A percentile compares a stretch with the other conserved stretches of the same genome.
These are phyloP conservation scores for Crithidia mellificae DNA, from an alignment of 208 protist species.

Conservation along the genomic window DNA sequence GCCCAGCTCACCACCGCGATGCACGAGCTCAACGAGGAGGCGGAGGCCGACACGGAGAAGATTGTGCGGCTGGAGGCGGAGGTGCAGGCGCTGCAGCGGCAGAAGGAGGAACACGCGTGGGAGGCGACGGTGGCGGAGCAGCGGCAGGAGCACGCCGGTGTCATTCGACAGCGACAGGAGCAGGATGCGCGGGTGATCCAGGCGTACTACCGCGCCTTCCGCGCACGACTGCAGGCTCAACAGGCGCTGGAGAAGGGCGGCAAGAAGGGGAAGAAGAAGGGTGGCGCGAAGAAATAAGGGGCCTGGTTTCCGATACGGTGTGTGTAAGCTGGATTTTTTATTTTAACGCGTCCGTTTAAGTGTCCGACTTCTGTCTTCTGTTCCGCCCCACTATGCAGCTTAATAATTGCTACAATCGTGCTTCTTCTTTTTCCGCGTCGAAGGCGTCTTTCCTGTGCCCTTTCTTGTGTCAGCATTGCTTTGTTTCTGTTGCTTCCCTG, in stretches of 20 bases:
- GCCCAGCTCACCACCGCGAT: constrained; percentile 39
- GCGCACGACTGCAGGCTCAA: constrained; percentile 45
- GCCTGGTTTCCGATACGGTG: not conserved
- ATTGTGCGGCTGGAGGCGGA: constrained; percentile 69
- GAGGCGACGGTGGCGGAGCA: constrained; percentile 70
- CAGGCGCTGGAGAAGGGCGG: constrained; percentile 40
- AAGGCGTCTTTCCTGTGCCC: no score
- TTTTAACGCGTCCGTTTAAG: not conserved
- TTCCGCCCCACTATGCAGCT: no score
- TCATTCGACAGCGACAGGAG: constrained; percentile 44
- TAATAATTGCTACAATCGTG: no score
- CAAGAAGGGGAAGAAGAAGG: constrained; percentile 54
- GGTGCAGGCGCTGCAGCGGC: constrained; percentile 53
- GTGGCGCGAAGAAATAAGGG: constrained; percentile 31
- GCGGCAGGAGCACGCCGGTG: constrained; percentile 61
- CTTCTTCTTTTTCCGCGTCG: no score
- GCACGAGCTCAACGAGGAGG: constrained; percentile 64
- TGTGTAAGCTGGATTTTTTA: not conserved
- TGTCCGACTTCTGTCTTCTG: no score
- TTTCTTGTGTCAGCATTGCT: no score
- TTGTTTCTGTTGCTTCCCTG: no score
- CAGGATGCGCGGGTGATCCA: constrained; percentile 76
- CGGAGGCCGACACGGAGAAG: constrained; percentile 72
- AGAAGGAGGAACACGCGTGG: constrained; percentile 69
- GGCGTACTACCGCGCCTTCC: constrained; percentile 81